phyloP scores from a whole-genome alignment of 2,329 filamentous ascomycete species.

The Epichloe hybrida region DNA sequence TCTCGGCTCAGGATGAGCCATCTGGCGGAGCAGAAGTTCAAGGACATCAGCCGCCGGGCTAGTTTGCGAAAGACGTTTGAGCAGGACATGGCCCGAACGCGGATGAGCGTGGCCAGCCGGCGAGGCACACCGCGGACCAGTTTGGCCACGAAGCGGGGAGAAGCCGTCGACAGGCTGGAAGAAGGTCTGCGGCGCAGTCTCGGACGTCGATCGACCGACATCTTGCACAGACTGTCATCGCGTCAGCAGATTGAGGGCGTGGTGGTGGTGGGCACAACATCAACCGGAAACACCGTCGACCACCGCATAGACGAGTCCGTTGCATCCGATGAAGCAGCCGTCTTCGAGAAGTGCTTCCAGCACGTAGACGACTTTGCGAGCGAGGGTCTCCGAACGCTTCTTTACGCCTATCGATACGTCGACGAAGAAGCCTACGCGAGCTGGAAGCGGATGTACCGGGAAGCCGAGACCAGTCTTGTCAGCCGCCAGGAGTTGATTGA shows the following conservation, averaged over 20 bases:
- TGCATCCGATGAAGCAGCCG: constrained; percentile 45
- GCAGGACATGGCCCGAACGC: constrained; percentile 22
- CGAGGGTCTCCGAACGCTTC: constrained; percentile 71
- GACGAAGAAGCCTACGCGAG: constrained; percentile 58
- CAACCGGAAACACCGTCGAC: constrained; percentile 27
- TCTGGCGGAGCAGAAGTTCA: constrained; percentile 57
- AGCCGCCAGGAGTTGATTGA: constrained; percentile 72
- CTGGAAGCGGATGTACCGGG: constrained; percentile 68
- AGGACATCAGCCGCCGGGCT: constrained; percentile 35
- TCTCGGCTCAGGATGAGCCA: constrained; percentile 54
- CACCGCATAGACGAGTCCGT: constrained; percentile 45
- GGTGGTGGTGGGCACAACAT: neutral
- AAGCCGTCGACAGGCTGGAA: constrained; percentile 15
- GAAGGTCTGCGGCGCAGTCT: constrained; percentile 18
- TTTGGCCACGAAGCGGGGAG: constrained; percentile 18
- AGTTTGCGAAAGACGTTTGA: constrained; percentile 46
- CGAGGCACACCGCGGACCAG: constrained; percentile 26
- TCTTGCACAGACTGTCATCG: constrained; percentile 4
- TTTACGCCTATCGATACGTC: constrained; percentile 71
- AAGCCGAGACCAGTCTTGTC: constrained; percentile 70
- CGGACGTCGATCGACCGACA: constrained; percentile 17
- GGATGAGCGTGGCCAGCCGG: constrained; percentile 21
- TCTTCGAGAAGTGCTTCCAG: constrained; percentile 78
- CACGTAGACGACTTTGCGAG: constrained; percentile 82
- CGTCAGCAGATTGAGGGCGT: no score